phyloP scores from a whole-genome alignment of 208 protist genomes.

The Leishmania aethiopica region DNA sequence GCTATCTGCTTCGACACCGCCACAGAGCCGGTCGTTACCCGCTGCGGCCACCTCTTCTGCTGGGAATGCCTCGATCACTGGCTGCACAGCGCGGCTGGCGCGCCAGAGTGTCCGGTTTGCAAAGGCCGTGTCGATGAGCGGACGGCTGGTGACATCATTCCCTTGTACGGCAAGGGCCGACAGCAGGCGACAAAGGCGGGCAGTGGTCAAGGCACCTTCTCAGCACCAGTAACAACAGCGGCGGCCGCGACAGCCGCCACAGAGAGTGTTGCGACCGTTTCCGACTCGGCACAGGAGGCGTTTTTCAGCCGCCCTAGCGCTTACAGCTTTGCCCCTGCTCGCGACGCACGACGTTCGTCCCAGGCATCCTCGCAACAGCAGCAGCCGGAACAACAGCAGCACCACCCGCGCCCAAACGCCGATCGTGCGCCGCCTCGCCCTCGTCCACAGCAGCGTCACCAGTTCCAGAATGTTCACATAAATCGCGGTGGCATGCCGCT shows the following conservation, averaged over 20 bases:
- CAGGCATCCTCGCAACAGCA: constrained; percentile 5
- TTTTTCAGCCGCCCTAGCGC: constrained; percentile 32
- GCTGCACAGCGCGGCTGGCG: constrained; percentile 49
- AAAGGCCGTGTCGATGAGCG: constrained; percentile 69
- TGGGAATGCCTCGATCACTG: constrained; percentile 83
- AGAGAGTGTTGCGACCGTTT: not conserved
- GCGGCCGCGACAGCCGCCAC: not conserved
- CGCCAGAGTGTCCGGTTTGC: constrained; percentile 76
- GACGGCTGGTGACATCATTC: constrained; percentile 74
- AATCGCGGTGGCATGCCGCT: constrained; percentile 37
- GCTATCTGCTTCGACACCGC: constrained; percentile 81
- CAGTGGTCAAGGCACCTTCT: not conserved
- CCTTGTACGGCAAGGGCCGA: constrained; percentile 74
- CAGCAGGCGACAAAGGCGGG: constrained; percentile 6
- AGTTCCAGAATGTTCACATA: constrained; percentile 22
- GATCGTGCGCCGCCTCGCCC: constrained; percentile 53
- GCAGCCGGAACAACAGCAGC: constrained; percentile 11
- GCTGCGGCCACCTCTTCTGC: constrained; percentile 88
- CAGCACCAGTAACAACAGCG: constrained; percentile 2
- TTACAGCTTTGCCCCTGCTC: constrained; percentile 26
- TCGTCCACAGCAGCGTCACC: constrained; percentile 22
- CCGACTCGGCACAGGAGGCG: constrained; percentile 14
- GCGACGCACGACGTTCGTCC: not conserved
- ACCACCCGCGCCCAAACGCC: constrained; percentile 45
- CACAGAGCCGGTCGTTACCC: constrained; percentile 77